Base-by-base conservation (phyloP, 345 rosid genomes). In the Citropsis articulata region DNA sequence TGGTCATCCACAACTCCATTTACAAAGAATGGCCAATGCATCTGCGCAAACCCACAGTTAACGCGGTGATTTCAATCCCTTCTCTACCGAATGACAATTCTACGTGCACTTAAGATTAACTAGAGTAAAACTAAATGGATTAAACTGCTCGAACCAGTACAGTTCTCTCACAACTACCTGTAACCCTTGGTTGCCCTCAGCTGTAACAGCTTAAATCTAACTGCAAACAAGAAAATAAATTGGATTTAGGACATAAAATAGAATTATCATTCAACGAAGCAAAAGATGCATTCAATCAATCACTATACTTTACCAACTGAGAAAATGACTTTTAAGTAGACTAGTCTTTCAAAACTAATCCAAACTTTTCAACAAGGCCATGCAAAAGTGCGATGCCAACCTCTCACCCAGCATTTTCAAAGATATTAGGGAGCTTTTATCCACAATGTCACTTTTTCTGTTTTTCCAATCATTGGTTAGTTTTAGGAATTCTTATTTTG, bases 21-120 rank as follows among this genome's bases (percentile, higher is more conserved):
- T 81, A 77, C 84, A 81, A 72, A 27, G 71, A 80, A 45, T 31
- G 57, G 69, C 80, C 79, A 76, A 64, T 65, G 61, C 62, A 66
- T 68, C 68, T n/a, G 71, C 5, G 63, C 70, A 71, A 59, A 36
- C 40, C 35, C 9, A 16, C 6, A n/a, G 63, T 18, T 55, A 40
- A 30, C 22, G 24, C 10, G 18, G 18, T 75, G 59, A 21, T 33
- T 7, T 28, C 2, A 31, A 14, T 35, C 28, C 50, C 31, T 55
- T n/a, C 67, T 50, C 59, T 19, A 55, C 31, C 2, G 6, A 45
- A 24, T 65, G 64, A 61, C 28, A 9, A 69, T 62, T 50, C 79
- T 67, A 42, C 18, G 12, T 31, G 48, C 40, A 68, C 31, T 57
- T 19, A 18, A 42, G 25, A 57, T 30, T 19, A 50, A 66, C 53